Base-by-base conservation (phyloP, 2,329 filamentous ascomycete species). In the Myrmaecium sp. region DNA sequence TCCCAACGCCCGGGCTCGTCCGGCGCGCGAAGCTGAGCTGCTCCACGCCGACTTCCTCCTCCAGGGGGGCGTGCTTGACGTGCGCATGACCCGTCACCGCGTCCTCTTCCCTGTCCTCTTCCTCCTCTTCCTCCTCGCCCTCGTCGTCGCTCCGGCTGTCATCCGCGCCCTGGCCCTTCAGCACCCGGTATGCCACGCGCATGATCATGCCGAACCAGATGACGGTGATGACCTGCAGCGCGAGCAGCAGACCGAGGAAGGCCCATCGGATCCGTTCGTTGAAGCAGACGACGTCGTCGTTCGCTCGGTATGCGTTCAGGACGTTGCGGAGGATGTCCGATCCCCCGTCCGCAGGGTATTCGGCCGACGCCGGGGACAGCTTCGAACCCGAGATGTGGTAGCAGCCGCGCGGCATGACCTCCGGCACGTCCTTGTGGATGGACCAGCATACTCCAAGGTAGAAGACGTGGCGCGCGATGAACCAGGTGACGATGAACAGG, bases 171-270 rank as follows among this genome's bases (percentile, higher is more conserved):
- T 64, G 68, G 17, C 86, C 84, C 26, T 64, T 67, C 18, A 95
- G 47, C 5, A 95, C 83, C 33, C 75, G 74, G 34, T 77, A 64
- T 13, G 83, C 83, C 3, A 98, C 79, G 30, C 73, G 70, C 20
- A 84, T 54, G 38, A 95, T 93, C 72, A 93, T 78, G 34, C 62
- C 64, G 44, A 95, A 92, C 89, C 89, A 95, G 34, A 79, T 64
- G 18, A 92, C 58, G 17, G 79, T 83, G 28, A 98, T 66, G 13
- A 64, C 58, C 52, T 95, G 83, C 13, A 98, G 62, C 19, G 74
- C 66, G 8, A 91, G 58, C 3, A 98, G 69, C 20, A 81, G 64
- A 6, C 64, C 61, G 10, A 95, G 58, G 57, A 95, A 95, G 8
- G 64, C 61, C 64, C 69, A 78, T 41, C 75, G 74, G 41, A 94